phyloP scores from a whole-genome alignment of 2,329 filamentous ascomycete genomes.

The Davidsoniella australis region DNA sequence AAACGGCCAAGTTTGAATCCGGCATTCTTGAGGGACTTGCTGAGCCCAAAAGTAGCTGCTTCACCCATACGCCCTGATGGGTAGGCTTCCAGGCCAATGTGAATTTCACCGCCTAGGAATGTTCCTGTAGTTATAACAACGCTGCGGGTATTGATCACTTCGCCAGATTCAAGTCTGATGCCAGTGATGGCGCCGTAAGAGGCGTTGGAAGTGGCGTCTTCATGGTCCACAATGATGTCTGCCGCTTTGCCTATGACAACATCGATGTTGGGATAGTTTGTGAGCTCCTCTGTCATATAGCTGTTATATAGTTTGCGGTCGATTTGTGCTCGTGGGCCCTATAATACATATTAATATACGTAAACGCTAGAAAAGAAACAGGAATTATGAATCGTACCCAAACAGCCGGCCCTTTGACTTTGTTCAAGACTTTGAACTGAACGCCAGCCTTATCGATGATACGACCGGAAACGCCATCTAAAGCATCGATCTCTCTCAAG shows the following conservation, averaged over 20 bases:
- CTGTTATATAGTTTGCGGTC: slow-evolving; percentile 77
- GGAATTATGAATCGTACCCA: slow-evolving; percentile 37
- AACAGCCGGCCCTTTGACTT: slow-evolving; percentile 80
- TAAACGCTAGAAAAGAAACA: background rate
- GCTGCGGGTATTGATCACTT: slow-evolving; percentile 59
- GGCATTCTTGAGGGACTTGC: slow-evolving; percentile 73
- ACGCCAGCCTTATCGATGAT: slow-evolving; percentile 87
- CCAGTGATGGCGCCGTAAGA: slow-evolving; percentile 46
- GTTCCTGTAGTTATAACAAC: slow-evolving; percentile 95
- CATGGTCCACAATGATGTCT: slow-evolving; percentile 50
- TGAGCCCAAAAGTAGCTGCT: slow-evolving; percentile 78
- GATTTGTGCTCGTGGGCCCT: slow-evolving; percentile 86
- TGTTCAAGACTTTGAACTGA: slow-evolving; percentile 84
- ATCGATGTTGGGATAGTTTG: slow-evolving; percentile 58
- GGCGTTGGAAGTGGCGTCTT: slow-evolving; percentile 38
- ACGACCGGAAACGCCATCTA: slow-evolving; percentile 75
- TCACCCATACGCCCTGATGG: slow-evolving; percentile 89
- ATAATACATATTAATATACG: background rate
- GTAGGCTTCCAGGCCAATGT: slow-evolving; percentile 72
- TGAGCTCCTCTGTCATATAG: slow-evolving; percentile 78
- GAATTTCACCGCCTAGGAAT: slow-evolving; percentile 88
- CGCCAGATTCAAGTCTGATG: slow-evolving; percentile 71
- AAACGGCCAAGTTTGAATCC: slow-evolving; percentile 79
- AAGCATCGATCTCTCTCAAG: slow-evolving; percentile 81
- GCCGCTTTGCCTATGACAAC: slow-evolving; percentile 78